phyloP scores from a whole-genome alignment of 306 rosid genomes.

The Datisca glomerata region DNA sequence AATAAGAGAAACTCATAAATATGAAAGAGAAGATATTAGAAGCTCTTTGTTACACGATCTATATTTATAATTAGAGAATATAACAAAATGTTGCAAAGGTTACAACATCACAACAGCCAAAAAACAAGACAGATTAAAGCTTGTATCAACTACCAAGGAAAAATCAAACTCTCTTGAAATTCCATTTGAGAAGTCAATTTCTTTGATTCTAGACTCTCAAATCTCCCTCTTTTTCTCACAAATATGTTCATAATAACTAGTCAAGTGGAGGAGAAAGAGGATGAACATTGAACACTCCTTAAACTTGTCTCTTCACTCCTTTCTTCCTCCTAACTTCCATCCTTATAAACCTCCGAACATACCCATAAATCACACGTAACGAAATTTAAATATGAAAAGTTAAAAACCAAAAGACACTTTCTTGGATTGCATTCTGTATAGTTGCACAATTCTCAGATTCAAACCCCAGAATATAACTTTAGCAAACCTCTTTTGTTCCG shows the following conservation, averaged over 20 bases:
- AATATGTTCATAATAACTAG: constrained; percentile 41
- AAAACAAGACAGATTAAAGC: constrained; percentile 24
- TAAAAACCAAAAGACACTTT: constrained; percentile 13
- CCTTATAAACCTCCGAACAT: constrained; percentile 44
- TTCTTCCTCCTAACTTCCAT: constrained; percentile 57
- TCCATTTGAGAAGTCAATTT: constrained; percentile 44
- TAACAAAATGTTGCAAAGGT: constrained; percentile 47
- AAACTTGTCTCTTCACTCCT: constrained; percentile 88
- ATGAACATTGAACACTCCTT: constrained; percentile 92
- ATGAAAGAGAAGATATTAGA: not conserved
- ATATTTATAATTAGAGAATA: constrained; percentile 13
- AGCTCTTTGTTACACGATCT: too few species aligned
- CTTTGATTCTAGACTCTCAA: constrained; percentile 21
- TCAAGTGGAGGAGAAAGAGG: constrained; percentile 91
- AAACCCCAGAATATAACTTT: constrained; percentile 31
- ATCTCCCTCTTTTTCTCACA: constrained; percentile 26
- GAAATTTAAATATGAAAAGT: constrained; percentile 14
- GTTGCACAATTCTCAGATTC: constrained; percentile 55
- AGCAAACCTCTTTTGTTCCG: constrained; percentile 6
- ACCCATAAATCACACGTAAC: constrained; percentile 39
- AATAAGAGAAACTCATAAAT: constrained; percentile 34
- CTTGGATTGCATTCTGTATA: constrained; percentile 45
- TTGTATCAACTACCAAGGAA: too few species aligned
- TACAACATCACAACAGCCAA: constrained; percentile 47
- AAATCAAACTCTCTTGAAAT: too few species aligned